Evolutionary conservation across 345 rosid species (phyloP).

Genomic region (Hibiscus trionum): DNA sequence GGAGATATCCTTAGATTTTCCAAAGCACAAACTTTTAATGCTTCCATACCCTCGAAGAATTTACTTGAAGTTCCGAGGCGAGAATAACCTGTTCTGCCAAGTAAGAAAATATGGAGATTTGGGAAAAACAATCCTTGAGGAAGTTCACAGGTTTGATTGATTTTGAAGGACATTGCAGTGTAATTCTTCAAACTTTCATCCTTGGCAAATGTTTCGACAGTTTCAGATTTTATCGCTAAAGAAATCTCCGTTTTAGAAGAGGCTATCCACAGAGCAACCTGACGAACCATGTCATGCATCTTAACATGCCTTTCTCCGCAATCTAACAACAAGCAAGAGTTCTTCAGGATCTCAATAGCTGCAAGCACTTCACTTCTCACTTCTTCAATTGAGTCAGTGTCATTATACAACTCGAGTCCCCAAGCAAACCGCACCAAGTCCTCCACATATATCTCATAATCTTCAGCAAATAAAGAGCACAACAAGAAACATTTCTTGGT

Average conservation of each 20-base stretch:
- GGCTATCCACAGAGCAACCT: not conserved
- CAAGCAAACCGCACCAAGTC: conserved; percentile 3
- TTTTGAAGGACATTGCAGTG: not conserved
- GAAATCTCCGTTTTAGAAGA: not conserved
- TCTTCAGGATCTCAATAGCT: not conserved
- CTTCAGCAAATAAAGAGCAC: not conserved
- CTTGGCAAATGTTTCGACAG: not conserved
- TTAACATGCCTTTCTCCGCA: not conserved
- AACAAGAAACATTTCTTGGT: not conserved
- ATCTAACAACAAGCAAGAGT: not conserved
- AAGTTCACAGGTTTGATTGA: not conserved
- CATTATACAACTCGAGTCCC: not conserved
- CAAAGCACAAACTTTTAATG: not conserved
- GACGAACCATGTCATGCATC: not conserved
- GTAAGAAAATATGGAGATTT: not conserved
- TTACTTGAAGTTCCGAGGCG: not conserved
- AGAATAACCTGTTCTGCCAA: not conserved
- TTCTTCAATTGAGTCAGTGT: not conserved
- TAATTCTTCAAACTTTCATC: not conserved
- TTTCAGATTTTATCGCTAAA: not conserved
- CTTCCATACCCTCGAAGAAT: not conserved
- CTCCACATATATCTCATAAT: not conserved
- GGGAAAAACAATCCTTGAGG: not conserved
- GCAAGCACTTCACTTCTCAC: not conserved
- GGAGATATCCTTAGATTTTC: fast-evolving